phyloP scores from a whole-genome alignment of 2,329 filamentous ascomycete species.

The Parastagonospora avenae region DNA sequence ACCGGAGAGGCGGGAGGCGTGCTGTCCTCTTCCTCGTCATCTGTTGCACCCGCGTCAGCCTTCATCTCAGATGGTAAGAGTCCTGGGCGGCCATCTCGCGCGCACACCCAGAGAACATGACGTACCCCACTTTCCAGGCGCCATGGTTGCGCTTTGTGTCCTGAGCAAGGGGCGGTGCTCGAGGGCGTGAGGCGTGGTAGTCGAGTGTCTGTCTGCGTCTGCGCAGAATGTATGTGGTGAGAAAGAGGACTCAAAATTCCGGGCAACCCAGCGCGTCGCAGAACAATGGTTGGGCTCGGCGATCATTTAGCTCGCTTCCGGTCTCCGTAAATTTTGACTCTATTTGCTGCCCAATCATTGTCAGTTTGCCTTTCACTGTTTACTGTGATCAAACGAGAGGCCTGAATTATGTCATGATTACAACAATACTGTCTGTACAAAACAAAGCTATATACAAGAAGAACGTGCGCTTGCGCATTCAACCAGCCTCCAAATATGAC shows the following conservation, averaged over 20 bases:
- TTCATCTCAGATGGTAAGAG: slow-evolving; percentile 4
- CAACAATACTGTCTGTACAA: neutral
- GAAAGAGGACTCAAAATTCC: slow-evolving; percentile 15
- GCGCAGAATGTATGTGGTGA: neutral
- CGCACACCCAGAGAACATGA: slow-evolving; percentile 39
- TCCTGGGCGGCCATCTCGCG: neutral
- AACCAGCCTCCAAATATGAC: neutral
- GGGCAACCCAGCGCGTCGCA: slow-evolving; percentile 26
- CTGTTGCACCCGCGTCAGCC: slow-evolving; percentile 35
- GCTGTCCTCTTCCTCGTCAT: slow-evolving; percentile 63
- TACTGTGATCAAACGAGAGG: too few species aligned
- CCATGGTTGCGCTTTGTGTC: slow-evolving; percentile 38
- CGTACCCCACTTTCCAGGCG: slow-evolving; percentile 50
- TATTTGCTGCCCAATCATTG: slow-evolving; percentile 38
- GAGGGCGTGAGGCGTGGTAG: neutral
- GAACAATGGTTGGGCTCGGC: slow-evolving; percentile 35
- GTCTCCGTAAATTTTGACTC: slow-evolving; percentile 27
- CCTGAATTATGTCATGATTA: neutral
- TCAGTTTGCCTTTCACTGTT: neutral
- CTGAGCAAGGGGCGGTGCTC: neutral
- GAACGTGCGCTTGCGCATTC: neutral
- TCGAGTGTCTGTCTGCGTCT: neutral
- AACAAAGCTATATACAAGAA: slow-evolving; percentile 1
- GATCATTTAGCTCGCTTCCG: slow-evolving; percentile 24
- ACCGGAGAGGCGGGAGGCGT: slow-evolving; percentile 57